Evolutionary conservation across 345 rosid genomes (phyloP), one percentile per base, ranked within the genome.

Genomic region (Raphanus sativus): DNA sequence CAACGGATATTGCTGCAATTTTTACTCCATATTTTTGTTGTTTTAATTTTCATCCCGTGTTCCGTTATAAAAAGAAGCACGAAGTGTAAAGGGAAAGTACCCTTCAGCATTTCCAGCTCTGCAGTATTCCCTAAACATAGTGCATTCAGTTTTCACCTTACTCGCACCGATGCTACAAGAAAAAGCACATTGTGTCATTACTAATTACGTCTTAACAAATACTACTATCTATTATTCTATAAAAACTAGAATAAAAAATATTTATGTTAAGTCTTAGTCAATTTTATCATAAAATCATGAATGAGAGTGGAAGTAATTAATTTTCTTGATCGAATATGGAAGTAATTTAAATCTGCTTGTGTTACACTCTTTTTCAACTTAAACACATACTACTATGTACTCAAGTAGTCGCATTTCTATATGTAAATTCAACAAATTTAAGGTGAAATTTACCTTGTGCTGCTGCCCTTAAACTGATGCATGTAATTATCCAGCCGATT

Each of bases 401-500:
- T 64, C 12, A 48, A 65, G 16, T 25, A 29, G 52, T 69, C 17
- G 2, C 21, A 65, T 52, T 45, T 68, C 5, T 25, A 2, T 9
- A 32, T 12, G 21, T 40, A 66, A 1, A 10, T 10, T 74, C 3
- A 25, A 26, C 8, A 50, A 67, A 24, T 1, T 50, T 42, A 4
- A 28, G 0, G 15, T 3, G 61, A 0, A 26, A 69, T 10, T 48
- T 78, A 94, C 98, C 97, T 94, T 32, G 97, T 85, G 83, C 95
- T 89, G 69, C 97, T 94, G 82, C 98, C 98, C 78, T 87, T 94
- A 84, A 91, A 94, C 80, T 91, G 98, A 74, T 94, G 97, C 95
- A 94, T 94, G 75, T 69, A 81, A 76, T 76, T 80, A 81, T 94
- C 98, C 69, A 94, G 75, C 70, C 87, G 87, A 67, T 80, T 77